Evolutionary conservation across 2,329 filamentous ascomycete species (phyloP).

Genomic region (Penicillium expansum): DNA sequence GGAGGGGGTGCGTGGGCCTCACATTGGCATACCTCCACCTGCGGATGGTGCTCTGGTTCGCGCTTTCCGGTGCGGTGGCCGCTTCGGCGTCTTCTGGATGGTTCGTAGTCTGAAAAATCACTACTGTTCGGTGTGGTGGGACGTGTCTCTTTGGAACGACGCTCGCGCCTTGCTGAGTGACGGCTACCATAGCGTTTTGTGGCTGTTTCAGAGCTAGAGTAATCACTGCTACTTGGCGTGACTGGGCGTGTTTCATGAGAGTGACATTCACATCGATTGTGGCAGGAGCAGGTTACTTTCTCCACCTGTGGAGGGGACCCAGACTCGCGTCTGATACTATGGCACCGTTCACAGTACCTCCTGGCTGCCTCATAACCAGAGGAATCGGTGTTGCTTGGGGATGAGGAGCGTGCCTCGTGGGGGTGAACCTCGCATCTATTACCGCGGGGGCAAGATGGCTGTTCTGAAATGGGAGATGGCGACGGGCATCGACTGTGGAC

Average conservation of each 20-base stretch:
- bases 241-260: neutral
- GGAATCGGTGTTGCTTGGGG: neutral
- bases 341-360: neutral
- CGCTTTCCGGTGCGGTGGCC: neutral
- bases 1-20: neutral
- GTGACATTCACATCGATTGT: neutral
- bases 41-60: neutral
- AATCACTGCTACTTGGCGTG: neutral
- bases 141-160: neutral
- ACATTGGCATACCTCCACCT: neutral
- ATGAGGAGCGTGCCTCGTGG: neutral
- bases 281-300: neutral
- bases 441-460: neutral
- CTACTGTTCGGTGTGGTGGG: slow-evolving; percentile 1
- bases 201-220: neutral
- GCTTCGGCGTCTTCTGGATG: neutral
- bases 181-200: neutral
- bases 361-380: neutral
- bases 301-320: neutral
- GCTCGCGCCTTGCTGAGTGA: neutral
- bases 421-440: slow-evolving; percentile 2
- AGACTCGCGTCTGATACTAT: neutral
- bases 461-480: slow-evolving; percentile 6
- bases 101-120: slow-evolving; percentile 1
- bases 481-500: slow-evolving; percentile 9